A percentile compares a stretch with the other conserved stretches of the same genome.
phyloP scores from a whole-genome alignment of 2,329 filamentous ascomycete genomes.

The Fusarium pseudograminearum region DNA sequence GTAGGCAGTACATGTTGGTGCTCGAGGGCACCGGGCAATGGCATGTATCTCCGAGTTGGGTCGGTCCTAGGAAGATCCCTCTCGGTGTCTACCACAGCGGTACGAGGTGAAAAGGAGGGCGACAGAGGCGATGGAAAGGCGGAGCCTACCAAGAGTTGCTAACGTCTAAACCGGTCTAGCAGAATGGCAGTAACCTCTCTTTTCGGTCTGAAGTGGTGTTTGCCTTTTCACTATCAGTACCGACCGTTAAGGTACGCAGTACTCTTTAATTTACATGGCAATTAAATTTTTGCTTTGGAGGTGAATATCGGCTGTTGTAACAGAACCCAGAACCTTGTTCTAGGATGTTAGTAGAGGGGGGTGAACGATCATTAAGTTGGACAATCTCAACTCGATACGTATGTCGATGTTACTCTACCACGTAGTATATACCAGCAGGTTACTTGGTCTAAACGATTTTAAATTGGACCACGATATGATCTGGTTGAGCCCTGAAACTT shows the following conservation, averaged over 20 bases:
- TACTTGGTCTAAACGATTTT: constrained; percentile 5
- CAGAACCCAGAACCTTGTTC: constrained; percentile 6
- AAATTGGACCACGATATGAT: constrained; percentile 21
- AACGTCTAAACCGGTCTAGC: constrained; percentile 34
- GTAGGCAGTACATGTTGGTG: neutral
- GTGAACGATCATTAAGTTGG: constrained; percentile 4
- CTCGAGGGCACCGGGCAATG: constrained; percentile 11
- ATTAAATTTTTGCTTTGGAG: neutral
- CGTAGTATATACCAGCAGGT: neutral
- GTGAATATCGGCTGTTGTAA: constrained; percentile 3
- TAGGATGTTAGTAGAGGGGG: neutral
- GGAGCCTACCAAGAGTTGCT: constrained; percentile 33
- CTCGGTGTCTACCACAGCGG: constrained; percentile 30
- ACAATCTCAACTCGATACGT: constrained; percentile 5
- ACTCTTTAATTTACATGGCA: neutral
- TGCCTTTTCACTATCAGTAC: neutral
- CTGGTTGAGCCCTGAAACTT: constrained; percentile 33
- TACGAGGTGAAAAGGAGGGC: constrained; percentile 40
- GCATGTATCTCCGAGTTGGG: constrained; percentile 36
- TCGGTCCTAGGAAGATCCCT: constrained; percentile 34
- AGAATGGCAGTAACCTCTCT: constrained; percentile 15
- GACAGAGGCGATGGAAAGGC: constrained; percentile 43
- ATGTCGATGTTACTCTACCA: constrained; percentile 19
- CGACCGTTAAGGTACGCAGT: neutral
- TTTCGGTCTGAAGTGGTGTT: constrained; percentile 20